Evolutionary conservation across 208 protist genomes (phyloP).

Genomic region (Acanthamoeba culbertsoni): DNA sequence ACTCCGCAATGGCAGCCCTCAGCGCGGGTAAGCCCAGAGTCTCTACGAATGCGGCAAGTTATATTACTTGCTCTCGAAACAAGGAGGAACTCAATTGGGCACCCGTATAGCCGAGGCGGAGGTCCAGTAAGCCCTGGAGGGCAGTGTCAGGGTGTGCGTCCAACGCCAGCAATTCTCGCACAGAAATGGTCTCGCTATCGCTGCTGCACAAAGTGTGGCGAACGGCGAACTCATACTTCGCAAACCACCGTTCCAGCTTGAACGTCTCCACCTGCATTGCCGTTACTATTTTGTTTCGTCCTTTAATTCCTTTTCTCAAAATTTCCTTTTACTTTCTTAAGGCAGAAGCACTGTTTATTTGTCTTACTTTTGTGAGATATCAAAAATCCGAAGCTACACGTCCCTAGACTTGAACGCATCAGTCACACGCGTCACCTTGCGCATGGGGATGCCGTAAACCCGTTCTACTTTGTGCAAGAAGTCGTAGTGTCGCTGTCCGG

Average conservation of each 20-base stretch:
- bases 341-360: no score
- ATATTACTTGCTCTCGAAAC: not conserved
- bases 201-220: constrained; percentile 37
- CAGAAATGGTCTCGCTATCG: constrained; percentile 33
- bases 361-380: no score
- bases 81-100: not conserved
- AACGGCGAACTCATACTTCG: constrained; percentile 29
- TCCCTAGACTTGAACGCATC: not conserved
- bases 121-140: constrained; percentile 24
- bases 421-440: not conserved
- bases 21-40: constrained; percentile 21
- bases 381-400: no score
- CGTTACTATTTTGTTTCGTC: not conserved
- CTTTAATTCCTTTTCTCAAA: not conserved
- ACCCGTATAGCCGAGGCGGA: constrained; percentile 31
- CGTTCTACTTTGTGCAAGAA: not conserved
- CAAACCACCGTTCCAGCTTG: constrained; percentile 43
- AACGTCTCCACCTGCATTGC: not conserved
- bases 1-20: not conserved
- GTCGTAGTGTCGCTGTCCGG: not conserved
- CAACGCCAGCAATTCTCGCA: constrained; percentile 17
- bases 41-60: not conserved
- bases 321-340: not conserved
- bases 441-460: not conserved
- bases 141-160: not conserved